Base-by-base conservation (phyloP, 768 basidiomycete genomes). In the Serendipita indica region DNA sequence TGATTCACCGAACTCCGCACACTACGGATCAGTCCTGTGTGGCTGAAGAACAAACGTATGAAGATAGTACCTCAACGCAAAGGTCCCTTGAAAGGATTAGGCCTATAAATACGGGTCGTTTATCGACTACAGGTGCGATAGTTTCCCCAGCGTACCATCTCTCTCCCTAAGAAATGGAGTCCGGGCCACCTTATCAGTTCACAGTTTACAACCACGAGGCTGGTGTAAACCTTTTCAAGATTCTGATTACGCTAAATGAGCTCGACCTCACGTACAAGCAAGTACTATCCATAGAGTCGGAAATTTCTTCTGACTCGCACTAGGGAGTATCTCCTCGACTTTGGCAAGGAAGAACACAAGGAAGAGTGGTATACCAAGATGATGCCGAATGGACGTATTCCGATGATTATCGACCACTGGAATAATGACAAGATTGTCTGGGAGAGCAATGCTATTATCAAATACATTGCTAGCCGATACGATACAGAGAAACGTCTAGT, bases 191-290 rank as follows among this genome's bases (percentile, higher is more conserved):
- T 33, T 33, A 57, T 3, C 60, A 63, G 49, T 60, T 63, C 58
- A 61, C 62, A n/a, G 58, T 63, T 39, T 63, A 63, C 58, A 49
- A 54, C 13, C 60, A 63, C 59, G 60, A 3, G 13, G 56, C 43
- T 18, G 62, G 62, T 32, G 30, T 22, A 3, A 57, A 57, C 33
- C 58, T 60, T 32, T 60, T 56, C 56, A 63, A 57, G 45, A 61
- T 64, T n/a, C 61, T 60, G 6, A 60, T 58, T 58, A 10, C 60
- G 3, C 58, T 64, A 6, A 49, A 58, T 28, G 64, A 62, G 2
- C 60, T 64, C 25, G 64, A 60, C 28, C 45, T 63, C 4, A 33
- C 60, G 1, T 64, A 64, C 62, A 58, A 64, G 54, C 57, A 58
- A 35, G 60, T 61, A 35, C 61, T n/a, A n/a, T 37, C n/a, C n/a